Percentiles rank a stretch among this genome's conserved stretches.
phyloP scores from a whole-genome alignment of 1,139 yeast species.

The Suhomyces bolitotheri region DNA sequence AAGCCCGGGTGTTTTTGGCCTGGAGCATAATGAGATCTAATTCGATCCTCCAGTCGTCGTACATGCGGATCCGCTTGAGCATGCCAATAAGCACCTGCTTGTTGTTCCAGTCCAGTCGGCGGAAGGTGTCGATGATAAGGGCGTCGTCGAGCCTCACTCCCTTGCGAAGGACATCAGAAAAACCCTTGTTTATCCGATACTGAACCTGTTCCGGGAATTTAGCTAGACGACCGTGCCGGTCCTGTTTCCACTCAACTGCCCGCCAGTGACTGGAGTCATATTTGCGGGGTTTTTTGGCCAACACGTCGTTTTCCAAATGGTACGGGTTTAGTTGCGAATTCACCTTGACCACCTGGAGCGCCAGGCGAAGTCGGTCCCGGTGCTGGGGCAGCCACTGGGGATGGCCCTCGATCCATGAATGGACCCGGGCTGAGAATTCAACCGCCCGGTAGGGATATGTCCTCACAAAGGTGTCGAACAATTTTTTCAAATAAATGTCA shows the following conservation, averaged over 20 bases:
- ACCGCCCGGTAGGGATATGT: slow-evolving; percentile 38
- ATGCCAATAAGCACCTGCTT: slow-evolving; percentile 24
- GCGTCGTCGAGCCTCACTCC: slow-evolving; percentile 41
- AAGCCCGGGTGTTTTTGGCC: slow-evolving; percentile 16
- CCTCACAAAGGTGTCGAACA: slow-evolving; percentile 33
- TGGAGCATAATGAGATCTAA: slow-evolving; percentile 25
- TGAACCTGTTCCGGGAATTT: slow-evolving; percentile 28
- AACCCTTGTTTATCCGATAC: slow-evolving; percentile 38
- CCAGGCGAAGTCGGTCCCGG: slow-evolving; percentile 12
- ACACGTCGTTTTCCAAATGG: slow-evolving; percentile 20
- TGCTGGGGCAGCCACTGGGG: slow-evolving; percentile 8
- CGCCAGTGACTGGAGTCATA: slow-evolving; percentile 27
- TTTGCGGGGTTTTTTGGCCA: slow-evolving; percentile 19
- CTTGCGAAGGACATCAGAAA: slow-evolving; percentile 31
- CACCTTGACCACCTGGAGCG: slow-evolving; percentile 25
- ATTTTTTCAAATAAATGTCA: slow-evolving; percentile 23
- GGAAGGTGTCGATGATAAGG: slow-evolving; percentile 35
- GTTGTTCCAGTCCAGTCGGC: slow-evolving; percentile 24
- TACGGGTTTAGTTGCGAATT: slow-evolving; percentile 36
- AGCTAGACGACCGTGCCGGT: slow-evolving; percentile 17
- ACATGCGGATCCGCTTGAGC: slow-evolving; percentile 24
- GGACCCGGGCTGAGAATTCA: slow-evolving; percentile 25
- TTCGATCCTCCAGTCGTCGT: slow-evolving; percentile 17
- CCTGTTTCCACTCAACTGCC: slow-evolving; percentile 18
- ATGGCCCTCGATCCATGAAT: slow-evolving; percentile 25